Percentiles rank a stretch among this genome's conserved stretches.
Evolutionary conservation across 1,284 basidiomycete genomes (phyloP).

Genomic region (Heterobasidion occidentale): DNA sequence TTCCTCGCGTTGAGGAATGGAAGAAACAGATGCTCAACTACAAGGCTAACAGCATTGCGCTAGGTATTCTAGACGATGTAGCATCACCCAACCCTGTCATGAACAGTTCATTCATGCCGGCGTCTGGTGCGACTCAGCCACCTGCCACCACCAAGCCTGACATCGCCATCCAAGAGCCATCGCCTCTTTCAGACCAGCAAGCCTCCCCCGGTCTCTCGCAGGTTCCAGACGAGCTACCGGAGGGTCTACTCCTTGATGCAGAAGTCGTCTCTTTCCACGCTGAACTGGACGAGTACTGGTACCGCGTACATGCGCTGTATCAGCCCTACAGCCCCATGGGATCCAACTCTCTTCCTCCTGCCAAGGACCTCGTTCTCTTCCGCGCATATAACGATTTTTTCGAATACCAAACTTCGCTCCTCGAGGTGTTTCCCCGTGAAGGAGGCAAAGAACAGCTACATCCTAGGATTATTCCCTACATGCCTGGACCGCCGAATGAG

Average conservation of each 20-base stretch:
- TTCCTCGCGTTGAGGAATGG: constrained; percentile 98
- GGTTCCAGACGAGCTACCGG: constrained; percentile 41
- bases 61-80: constrained; percentile 81
- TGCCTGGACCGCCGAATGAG: constrained; percentile 86
- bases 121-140: constrained; percentile 17
- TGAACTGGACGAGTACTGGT: constrained; percentile 97
- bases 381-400: constrained; percentile 98
- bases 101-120: constrained; percentile 31
- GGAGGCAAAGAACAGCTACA: constrained; percentile 67
- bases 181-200: constrained; percentile 18
- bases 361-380: constrained; percentile 85
- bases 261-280: constrained; percentile 94
- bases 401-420: constrained; percentile 89
- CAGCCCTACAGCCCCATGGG: constrained; percentile 66
- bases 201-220: constrained; percentile 13
- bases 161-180: constrained; percentile 19
- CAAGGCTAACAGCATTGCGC: constrained; percentile 92
- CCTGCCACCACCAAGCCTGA: constrained; percentile 4
- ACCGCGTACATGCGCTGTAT: constrained; percentile 86
- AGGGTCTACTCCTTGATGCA: constrained; percentile 83
- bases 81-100: constrained; percentile 34
- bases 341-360: constrained; percentile 46
- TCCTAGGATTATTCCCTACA: constrained; percentile 83
- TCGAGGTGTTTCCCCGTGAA: constrained; percentile 83
- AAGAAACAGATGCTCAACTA: constrained; percentile 92